Evolutionary conservation across 352 stramenopile genomes (phyloP).

Genomic region (Phytopythium ostracodes): DNA sequence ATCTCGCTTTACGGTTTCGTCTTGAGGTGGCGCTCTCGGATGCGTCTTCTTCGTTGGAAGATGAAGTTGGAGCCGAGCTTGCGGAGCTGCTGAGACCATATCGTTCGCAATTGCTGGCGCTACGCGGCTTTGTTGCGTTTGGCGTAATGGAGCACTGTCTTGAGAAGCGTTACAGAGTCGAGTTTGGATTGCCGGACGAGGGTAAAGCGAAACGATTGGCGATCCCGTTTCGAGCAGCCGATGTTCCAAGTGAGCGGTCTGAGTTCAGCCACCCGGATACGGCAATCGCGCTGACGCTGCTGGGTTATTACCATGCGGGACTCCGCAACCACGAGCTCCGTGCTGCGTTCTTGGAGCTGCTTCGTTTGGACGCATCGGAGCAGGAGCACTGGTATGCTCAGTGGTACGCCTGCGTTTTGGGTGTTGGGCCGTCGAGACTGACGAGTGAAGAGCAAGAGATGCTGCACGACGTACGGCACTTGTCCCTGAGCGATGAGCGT

Average conservation of each 20-base stretch:
- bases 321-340: conserved; percentile 47
- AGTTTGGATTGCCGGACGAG: conserved; percentile 60
- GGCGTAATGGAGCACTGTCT: conserved; percentile 78
- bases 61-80: conserved; percentile 12
- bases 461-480: conserved; percentile 53
- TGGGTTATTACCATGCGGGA: conserved; percentile 84
- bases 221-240: conserved; percentile 82
- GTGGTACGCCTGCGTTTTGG: conserved; percentile 54
- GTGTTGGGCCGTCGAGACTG: conserved; percentile 7
- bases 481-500: conserved; percentile 68
- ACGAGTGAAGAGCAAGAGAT: conserved; percentile 14
- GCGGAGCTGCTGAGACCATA: conserved; percentile 20
- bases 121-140: conserved; percentile 75
- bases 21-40: conserved; percentile 40
- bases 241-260: conserved; percentile 73
- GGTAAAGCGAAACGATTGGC: conserved; percentile 61
- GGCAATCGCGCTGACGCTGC: conserved; percentile 72
- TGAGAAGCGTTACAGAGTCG: conserved; percentile 80
- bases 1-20: conserved; percentile 3
- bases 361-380: conserved; percentile 61
- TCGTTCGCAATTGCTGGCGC: conserved; percentile 38
- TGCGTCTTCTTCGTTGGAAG: conserved; percentile 18
- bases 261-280: conserved; percentile 90
- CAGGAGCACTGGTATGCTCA: conserved; percentile 55
- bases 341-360: conserved; percentile 40